These are phyloP conservation scores for Globisporangium orthogonon DNA, from an alignment of 352 stramenopile genomes.

Conservation along the genomic window DNA sequence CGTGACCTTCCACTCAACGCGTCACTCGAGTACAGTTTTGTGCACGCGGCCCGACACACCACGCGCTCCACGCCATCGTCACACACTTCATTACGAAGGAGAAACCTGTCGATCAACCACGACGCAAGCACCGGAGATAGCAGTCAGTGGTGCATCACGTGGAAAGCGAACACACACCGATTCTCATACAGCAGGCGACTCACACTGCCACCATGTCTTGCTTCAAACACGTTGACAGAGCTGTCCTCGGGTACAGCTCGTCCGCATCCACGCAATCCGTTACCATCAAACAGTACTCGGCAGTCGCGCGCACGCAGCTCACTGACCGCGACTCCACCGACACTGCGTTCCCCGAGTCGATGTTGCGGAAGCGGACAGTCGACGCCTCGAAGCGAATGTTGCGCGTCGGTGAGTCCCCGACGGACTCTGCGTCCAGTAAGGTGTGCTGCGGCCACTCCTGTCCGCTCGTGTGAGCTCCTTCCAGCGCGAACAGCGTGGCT, in stretches of 20 bases:
- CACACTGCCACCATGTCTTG: constrained; percentile 3
- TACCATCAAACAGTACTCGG: constrained; percentile 3
- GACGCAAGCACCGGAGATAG: too few relatives aligned
- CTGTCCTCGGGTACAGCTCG: constrained; percentile 2
- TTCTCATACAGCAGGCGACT: not conserved
- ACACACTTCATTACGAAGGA: not conserved
- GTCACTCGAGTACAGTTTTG: constrained; percentile 2
- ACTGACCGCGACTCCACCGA: constrained; percentile 2
- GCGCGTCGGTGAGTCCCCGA: not conserved
- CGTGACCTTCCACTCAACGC: not conserved
- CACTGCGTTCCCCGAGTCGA: not conserved
- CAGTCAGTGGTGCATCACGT: not conserved
- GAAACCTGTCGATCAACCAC: not conserved
- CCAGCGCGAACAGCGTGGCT: not conserved
- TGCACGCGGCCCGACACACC: constrained; percentile 3
- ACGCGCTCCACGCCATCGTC: constrained; percentile 5
- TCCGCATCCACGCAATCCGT: constrained; percentile 3
- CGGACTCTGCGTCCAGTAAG: not conserved
- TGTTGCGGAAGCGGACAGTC: constrained; percentile 4
- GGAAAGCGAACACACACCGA: too few relatives aligned
- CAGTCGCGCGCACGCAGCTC: not conserved
- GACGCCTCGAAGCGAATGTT: not conserved
- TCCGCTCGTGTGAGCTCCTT: not conserved
- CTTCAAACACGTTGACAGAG: not conserved
- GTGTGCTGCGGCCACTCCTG: not conserved